Conservation (phyloP, 345 rosid genomes). For the Firmiana major region DNA sequence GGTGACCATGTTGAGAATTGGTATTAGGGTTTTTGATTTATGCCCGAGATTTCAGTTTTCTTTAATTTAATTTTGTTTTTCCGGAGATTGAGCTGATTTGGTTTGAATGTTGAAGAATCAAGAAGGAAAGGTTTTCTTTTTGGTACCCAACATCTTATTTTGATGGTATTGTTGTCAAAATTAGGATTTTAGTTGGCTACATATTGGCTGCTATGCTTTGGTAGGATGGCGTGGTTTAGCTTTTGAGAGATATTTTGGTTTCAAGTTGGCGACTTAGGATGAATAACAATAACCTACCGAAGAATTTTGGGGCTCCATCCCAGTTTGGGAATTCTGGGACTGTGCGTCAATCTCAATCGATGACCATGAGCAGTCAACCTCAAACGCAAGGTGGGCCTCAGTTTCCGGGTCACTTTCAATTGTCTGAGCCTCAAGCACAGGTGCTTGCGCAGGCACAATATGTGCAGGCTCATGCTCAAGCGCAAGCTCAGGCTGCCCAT, state of each 20-base stretch:
- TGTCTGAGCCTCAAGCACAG: constrained; percentile 47
- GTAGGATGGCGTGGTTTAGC: constrained; percentile 14
- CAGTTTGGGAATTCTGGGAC: constrained; percentile 33
- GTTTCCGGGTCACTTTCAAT: constrained; percentile 50
- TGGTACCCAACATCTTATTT: neutral
- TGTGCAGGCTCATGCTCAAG: constrained; percentile 24
- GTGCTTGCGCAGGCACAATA: constrained; percentile 23
- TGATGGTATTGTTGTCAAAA: constrained; percentile 3
- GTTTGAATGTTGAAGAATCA: neutral
- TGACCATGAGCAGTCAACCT: constrained; percentile 29
- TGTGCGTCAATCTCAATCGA: constrained; percentile 28
- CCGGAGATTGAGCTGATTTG: constrained; percentile 7
- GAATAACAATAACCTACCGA: constrained; percentile 34
- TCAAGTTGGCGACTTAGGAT: constrained; percentile 12
- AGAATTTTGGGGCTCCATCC: constrained; percentile 29
- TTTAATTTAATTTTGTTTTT: neutral
- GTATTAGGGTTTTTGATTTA: neutral
- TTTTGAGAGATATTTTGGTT: constrained; percentile 12
- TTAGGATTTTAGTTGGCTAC: constrained; percentile 18
- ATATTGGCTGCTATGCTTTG: too few relatives aligned
- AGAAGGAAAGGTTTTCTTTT: neutral
- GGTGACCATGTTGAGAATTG: neutral
- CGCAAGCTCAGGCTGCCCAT: constrained; percentile 27
- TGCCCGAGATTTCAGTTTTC: neutral
- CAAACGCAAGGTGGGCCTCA: constrained; percentile 32